Conservation (phyloP, 805 yeast genomes). For the Cyberlindnera lachancei region DNA sequence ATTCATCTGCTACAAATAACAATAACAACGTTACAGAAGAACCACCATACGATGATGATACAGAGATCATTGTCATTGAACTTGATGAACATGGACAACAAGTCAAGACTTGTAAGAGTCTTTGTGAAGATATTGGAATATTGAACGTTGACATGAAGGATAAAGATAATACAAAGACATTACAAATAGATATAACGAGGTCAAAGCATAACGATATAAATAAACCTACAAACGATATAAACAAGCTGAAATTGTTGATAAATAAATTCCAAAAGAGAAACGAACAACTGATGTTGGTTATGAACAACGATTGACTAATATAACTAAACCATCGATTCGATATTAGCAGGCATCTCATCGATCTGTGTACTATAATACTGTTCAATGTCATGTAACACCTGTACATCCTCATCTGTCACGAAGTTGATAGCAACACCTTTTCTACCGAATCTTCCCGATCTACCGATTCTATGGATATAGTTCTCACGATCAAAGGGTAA, state of each 20-base stretch:
- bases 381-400: slow-evolving; percentile 67
- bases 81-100: slow-evolving; percentile 15
- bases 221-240: slow-evolving; percentile 8
- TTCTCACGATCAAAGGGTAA: slow-evolving; percentile 89
- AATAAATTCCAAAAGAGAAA: slow-evolving; percentile 15
- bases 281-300: slow-evolving; percentile 12
- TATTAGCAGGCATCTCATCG: slow-evolving; percentile 72
- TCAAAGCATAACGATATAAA: slow-evolving; percentile 8
- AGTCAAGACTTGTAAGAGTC: slow-evolving; percentile 7
- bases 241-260: slow-evolving; percentile 13
- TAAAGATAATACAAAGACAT: slow-evolving; percentile 18
- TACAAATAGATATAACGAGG: slow-evolving; percentile 19
- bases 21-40: too few relatives aligned
- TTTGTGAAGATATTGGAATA: slow-evolving; percentile 16
- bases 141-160: slow-evolving; percentile 14
- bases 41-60: slow-evolving; percentile 13
- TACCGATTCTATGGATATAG: slow-evolving; percentile 95
- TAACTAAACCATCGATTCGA: slow-evolving; percentile 26
- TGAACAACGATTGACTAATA: background rate
- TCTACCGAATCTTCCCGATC: slow-evolving; percentile 98
- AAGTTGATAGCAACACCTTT: slow-evolving; percentile 97
- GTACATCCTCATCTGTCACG: slow-evolving; percentile 72
- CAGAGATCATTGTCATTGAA: slow-evolving; percentile 19
- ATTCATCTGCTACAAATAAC: too few relatives aligned
- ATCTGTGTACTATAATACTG: slow-evolving; percentile 67